Evolutionary conservation across 2,329 filamentous ascomycete species (phyloP).

Genomic region (Aureobasidium sp.): DNA sequence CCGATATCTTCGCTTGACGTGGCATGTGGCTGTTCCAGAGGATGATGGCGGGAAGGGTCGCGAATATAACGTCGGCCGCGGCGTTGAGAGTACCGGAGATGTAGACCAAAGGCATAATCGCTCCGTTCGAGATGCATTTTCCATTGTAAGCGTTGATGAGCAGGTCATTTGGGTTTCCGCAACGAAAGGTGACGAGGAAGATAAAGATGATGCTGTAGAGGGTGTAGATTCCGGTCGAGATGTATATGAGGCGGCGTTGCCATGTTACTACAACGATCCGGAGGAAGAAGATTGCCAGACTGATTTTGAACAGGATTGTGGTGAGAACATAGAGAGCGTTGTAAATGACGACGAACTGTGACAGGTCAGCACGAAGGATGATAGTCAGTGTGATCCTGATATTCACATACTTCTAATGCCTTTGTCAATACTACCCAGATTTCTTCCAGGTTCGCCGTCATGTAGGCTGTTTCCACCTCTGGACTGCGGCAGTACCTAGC

Average conservation of each 20-base stretch:
- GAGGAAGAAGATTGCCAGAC: conserved; percentile 16
- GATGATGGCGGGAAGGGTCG: conserved; percentile 2
- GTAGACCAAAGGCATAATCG: conserved; percentile 12
- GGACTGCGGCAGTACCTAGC: neutral
- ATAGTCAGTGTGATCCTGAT: neutral
- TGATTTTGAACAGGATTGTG: conserved; percentile 15
- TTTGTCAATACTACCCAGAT: neutral
- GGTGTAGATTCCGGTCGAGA: neutral
- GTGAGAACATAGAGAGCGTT: conserved; percentile 13
- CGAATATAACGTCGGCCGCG: conserved; percentile 11
- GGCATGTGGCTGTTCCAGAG: conserved; percentile 14
- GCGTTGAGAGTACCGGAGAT: conserved; percentile 11
- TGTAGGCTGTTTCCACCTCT: neutral
- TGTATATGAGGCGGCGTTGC: conserved; percentile 10
- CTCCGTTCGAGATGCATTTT: conserved; percentile 9
- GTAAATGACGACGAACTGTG: neutral
- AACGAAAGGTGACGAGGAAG: conserved; percentile 1
- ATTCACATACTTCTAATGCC: neutral
- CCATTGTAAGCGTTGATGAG: conserved; percentile 7
- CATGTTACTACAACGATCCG: conserved; percentile 12
- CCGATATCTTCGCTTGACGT: conserved; percentile 8
- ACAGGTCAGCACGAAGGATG: neutral
- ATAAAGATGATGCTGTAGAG: neutral
- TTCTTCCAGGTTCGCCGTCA: neutral
- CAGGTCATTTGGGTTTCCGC: neutral